A percentile compares a stretch with the other conserved stretches of the same genome.
phyloP scores from a whole-genome alignment of 2,329 filamentous ascomycete species.

The Ophiocordyceps unilateralis region DNA sequence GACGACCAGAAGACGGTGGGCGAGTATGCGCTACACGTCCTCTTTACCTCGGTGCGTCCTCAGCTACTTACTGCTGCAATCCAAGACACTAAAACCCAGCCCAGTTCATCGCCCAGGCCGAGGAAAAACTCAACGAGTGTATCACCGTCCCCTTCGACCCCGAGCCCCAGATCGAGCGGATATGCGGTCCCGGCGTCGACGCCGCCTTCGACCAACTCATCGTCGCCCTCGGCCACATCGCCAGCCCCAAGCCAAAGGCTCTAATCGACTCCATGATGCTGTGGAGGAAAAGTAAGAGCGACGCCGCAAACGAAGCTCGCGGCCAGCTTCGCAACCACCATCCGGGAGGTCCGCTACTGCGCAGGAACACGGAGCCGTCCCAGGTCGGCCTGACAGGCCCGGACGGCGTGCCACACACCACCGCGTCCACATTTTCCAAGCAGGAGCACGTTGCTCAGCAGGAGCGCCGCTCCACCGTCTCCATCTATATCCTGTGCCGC shows the following conservation, averaged over 20 bases:
- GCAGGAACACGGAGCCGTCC: slow-evolving; percentile 59
- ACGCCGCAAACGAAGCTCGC: slow-evolving; percentile 59
- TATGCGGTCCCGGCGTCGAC: slow-evolving; percentile 83
- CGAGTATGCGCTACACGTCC: slow-evolving; percentile 27
- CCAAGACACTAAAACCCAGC: slow-evolving; percentile 5
- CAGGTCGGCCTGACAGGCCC: slow-evolving; percentile 20
- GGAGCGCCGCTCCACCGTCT: slow-evolving; percentile 81
- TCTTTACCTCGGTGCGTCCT: slow-evolving; percentile 68
- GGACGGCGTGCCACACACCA: slow-evolving; percentile 16
- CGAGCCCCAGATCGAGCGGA: slow-evolving; percentile 69
- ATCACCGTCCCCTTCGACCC: slow-evolving; percentile 63
- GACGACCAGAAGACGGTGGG: neutral
- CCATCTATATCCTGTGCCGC: slow-evolving; percentile 88
- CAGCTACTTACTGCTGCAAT: too few relatives aligned
- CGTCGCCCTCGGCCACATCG: slow-evolving; percentile 81
- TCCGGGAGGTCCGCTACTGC: slow-evolving; percentile 34
- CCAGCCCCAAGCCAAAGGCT: slow-evolving; percentile 82
- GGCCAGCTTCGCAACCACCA: slow-evolving; percentile 28
- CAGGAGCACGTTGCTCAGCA: slow-evolving; percentile 63
- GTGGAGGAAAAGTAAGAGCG: slow-evolving; percentile 92
- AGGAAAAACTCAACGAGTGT: slow-evolving; percentile 85
- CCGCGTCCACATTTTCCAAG: slow-evolving; percentile 26
- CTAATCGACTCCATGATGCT: slow-evolving; percentile 96
- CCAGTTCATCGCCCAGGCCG: slow-evolving; percentile 86
- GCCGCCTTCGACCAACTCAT: slow-evolving; percentile 87